Evolutionary conservation across 2,329 filamentous ascomycete genomes (phyloP), one percentile per base, ranked within the genome.

Genomic region (Ceratocystiopsis minuta): DNA sequence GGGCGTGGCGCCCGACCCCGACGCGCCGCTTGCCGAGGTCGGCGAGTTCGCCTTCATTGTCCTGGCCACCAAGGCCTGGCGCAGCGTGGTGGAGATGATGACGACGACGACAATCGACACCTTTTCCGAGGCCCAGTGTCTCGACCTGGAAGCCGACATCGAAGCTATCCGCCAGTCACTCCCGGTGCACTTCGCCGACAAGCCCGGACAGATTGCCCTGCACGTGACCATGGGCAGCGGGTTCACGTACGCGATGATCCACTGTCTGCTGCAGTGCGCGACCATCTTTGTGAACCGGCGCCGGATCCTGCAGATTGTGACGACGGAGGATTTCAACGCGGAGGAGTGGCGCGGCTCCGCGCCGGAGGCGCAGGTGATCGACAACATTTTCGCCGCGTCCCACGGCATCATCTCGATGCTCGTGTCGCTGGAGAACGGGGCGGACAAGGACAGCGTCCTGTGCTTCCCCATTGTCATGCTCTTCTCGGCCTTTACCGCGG

Each of bases 201-300:
- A 75, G 56, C 67, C 69, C 0, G 68, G 67, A 34, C 71, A 76
- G 56, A 71, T 75, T 52, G 70, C 67, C 51, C 59, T 75, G 6
- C 72, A 76, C 54, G 73, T 76, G 52, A 75, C 72, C 16, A 75
- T 75, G 72, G 72, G 72, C 33, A 74, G 70, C 37, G 72, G 72
- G 43, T 72, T 70, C 50, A 75, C 70, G 0, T 76, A 72, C 52
- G 70, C 72, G 47, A 72, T 76, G 68, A 63, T 76, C 40, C 72
- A 76, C 54, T 73, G 68, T 43, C 64, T 76, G 17, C 60, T 76
- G 16, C 70, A 75, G 53, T 75, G 70, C 50, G 68, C 70, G 11
- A 71, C 68, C 24, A 69, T 75, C 47, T 75, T 76, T 53, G 67
- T 75, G 38, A 70, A 74, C 52, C 68, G 72, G 10, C 68, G 72